Percentiles rank a stretch among this genome's conserved stretches.
Evolutionary conservation across 306 rosid genomes (phyloP).

Genomic region (Vicia sativa): DNA sequence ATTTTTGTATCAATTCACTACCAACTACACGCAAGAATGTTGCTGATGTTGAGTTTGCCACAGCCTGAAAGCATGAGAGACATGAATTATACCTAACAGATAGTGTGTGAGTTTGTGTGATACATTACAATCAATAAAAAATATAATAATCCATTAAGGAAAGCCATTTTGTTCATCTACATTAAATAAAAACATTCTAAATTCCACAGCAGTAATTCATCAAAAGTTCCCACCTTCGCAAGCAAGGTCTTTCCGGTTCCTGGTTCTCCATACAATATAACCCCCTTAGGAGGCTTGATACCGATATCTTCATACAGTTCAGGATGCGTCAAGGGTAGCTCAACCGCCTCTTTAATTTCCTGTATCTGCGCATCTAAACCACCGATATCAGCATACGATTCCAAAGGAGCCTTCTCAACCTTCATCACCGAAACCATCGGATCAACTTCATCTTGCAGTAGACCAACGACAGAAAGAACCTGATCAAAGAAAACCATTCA

Average conservation of each 20-base stretch:
- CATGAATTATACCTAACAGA: constrained; percentile 31
- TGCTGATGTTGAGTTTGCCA: constrained; percentile 98
- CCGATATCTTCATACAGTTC: constrained; percentile 97
- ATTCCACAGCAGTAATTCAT: constrained; percentile 9
- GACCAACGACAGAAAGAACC: constrained; percentile 99
- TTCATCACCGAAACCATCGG: constrained; percentile 85
- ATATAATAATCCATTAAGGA: neutral
- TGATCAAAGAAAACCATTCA: constrained; percentile 33
- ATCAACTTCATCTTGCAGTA: constrained; percentile 99
- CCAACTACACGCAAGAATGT: constrained; percentile 99
- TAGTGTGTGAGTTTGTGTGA: constrained; percentile 2
- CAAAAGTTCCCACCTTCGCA: constrained; percentile 66
- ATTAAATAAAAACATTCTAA: constrained; percentile 12
- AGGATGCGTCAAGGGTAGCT: constrained; percentile 95
- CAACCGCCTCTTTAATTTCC: constrained; percentile 98
- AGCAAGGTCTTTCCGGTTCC: constrained; percentile 99
- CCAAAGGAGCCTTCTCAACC: constrained; percentile 98
- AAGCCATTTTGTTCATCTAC: neutral
- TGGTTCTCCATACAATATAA: constrained; percentile 90
- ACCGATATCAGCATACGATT: constrained; percentile 97
- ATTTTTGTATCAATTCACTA: constrained; percentile 94
- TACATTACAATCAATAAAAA: constrained; percentile 5
- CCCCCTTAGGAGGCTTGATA: constrained; percentile 98
- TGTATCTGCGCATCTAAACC: constrained; percentile 97
- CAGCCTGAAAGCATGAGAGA: constrained; percentile 66